Conservation (phyloP, 352 stramenopile species). For the Pythium aquatile region DNA sequence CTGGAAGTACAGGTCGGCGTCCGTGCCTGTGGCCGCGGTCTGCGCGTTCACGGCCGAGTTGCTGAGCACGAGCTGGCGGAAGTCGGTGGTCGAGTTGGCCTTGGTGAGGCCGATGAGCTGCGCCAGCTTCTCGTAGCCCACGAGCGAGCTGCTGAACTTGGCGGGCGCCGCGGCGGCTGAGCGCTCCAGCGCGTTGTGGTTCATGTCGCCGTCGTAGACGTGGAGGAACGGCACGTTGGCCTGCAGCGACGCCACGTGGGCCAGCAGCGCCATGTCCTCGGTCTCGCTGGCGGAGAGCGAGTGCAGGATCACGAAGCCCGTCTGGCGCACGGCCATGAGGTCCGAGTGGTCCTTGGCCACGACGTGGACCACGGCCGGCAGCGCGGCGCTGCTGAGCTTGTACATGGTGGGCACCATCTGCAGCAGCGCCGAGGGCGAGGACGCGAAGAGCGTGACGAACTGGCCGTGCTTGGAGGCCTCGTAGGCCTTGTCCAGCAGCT, state of each 20-base stretch:
- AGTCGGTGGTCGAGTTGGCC: constrained; percentile 43
- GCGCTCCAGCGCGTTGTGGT: constrained; percentile 78
- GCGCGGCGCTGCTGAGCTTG: constrained; percentile 88
- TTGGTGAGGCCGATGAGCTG: constrained; percentile 64
- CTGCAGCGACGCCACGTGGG: constrained; percentile 89
- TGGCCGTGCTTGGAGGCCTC: constrained; percentile 64
- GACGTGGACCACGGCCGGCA: constrained; percentile 89
- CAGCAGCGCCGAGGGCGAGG: constrained; percentile 81
- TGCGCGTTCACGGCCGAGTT: constrained; percentile 50
- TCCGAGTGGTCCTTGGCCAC: constrained; percentile 90
- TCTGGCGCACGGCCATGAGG: constrained; percentile 91
- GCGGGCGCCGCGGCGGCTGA: constrained; percentile 34
- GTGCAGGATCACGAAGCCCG: constrained; percentile 88
- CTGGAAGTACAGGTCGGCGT: constrained; percentile 92
- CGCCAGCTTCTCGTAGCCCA: constrained; percentile 66
- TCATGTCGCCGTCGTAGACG: constrained; percentile 92
- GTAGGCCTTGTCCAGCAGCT: constrained; percentile 67
- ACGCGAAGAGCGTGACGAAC: constrained; percentile 90
- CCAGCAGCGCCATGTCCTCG: constrained; percentile 90
- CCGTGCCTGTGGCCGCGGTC: constrained; percentile 38
- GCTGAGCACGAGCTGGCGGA: constrained; percentile 60
- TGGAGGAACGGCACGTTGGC: constrained; percentile 91
- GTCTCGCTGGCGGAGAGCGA: constrained; percentile 86
- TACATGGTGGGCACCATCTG: constrained; percentile 95
- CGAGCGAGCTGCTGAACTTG: constrained; percentile 67